Evolutionary conservation across 1,284 basidiomycete genomes (phyloP).

Genomic region (Amylostereum areolatum): DNA sequence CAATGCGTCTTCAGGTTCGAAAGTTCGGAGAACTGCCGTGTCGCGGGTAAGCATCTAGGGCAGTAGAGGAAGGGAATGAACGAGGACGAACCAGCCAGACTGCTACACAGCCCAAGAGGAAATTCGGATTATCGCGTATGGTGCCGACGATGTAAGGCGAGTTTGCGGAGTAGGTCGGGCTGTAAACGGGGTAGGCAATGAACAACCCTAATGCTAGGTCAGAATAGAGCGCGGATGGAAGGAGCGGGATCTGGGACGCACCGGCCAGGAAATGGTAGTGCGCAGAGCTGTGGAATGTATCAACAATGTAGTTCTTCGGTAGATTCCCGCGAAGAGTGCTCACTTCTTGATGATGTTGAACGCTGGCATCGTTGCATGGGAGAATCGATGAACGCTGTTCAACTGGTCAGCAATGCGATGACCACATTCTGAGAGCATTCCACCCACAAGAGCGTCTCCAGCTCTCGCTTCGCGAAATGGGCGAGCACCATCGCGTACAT

Average conservation of each 20-base stretch:
- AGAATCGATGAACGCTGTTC: constrained; percentile 85
- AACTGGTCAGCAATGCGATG: not conserved
- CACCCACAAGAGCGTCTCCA: constrained; percentile 85
- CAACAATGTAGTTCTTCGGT: not conserved
- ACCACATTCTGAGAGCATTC: not conserved
- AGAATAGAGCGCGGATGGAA: constrained; percentile 12
- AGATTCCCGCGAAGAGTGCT: constrained; percentile 16
- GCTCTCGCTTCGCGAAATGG: constrained; percentile 91
- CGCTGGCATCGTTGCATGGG: constrained; percentile 90
- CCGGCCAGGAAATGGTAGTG: constrained; percentile 89
- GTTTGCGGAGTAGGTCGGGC: constrained; percentile 57
- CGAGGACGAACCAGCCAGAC: constrained; percentile 68
- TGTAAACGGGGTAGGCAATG: constrained; percentile 77
- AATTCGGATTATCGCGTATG: constrained; percentile 58
- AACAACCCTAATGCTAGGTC: constrained; percentile 44
- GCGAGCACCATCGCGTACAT: constrained; percentile 75
- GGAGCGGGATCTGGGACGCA: constrained; percentile 13
- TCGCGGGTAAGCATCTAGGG: not conserved
- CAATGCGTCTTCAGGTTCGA: constrained; percentile 85
- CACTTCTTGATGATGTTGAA: constrained; percentile 90
- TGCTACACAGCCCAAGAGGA: constrained; percentile 62
- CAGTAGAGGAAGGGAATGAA: constrained; percentile 3
- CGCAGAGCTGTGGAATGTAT: constrained; percentile 51
- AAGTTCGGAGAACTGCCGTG: constrained; percentile 71
- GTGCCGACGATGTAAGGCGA: constrained; percentile 66